Conservation (phyloP, 1,139 yeast genomes). For the Saccharomyces uvarum region DNA sequence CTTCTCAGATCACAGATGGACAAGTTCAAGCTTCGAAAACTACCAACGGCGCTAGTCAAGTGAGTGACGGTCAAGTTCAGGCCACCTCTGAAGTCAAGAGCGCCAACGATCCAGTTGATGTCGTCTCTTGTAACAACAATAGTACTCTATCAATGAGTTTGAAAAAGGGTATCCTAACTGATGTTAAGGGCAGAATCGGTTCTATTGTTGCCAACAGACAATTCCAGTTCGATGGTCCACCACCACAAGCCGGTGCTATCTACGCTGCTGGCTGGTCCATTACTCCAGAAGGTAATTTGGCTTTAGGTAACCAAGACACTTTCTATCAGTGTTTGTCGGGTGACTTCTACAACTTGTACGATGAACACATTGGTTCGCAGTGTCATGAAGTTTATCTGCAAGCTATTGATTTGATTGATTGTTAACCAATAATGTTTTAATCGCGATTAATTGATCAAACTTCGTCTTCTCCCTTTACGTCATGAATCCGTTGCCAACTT, state of each 20-base stretch:
- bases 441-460: neutral
- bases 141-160: slow-evolving; percentile 52
- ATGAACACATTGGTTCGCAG: slow-evolving; percentile 56
- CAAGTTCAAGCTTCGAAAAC: slow-evolving; percentile 10
- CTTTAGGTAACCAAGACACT: slow-evolving; percentile 55
- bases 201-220: slow-evolving; percentile 82
- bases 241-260: slow-evolving; percentile 85
- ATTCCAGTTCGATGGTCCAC: slow-evolving; percentile 87
- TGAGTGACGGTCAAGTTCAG: slow-evolving; percentile 5
- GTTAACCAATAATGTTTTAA: slow-evolving; percentile 35
- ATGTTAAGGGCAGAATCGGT: slow-evolving; percentile 64
- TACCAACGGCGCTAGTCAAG: slow-evolving; percentile 3
- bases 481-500: neutral
- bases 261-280: slow-evolving; percentile 82
- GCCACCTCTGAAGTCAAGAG: slow-evolving; percentile 1
- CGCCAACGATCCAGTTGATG: slow-evolving; percentile 16
- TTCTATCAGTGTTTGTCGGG: slow-evolving; percentile 83
- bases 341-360: slow-evolving; percentile 77
- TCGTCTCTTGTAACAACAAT: slow-evolving; percentile 42
- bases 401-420: slow-evolving; percentile 54
- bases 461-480: neutral
- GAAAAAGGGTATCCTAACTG: slow-evolving; percentile 49
- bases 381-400: slow-evolving; percentile 60
- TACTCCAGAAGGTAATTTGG: slow-evolving; percentile 57
- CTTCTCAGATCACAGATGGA: slow-evolving; percentile 12